Base-by-base conservation (phyloP, 768 basidiomycete species). In the Xerocomellus intermedius region DNA sequence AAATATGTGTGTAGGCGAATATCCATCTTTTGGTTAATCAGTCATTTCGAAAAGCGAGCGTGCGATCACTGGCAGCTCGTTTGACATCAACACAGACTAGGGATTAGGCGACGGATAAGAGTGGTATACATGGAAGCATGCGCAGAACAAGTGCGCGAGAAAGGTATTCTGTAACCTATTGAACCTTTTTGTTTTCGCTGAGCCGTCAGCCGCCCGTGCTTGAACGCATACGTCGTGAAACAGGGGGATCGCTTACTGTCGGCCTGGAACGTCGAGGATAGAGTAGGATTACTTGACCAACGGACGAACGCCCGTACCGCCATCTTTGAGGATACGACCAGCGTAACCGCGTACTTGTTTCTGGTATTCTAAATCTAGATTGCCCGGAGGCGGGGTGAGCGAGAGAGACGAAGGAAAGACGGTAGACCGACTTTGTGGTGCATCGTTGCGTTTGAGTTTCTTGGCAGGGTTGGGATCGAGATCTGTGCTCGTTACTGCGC, bases 311-410 rank as follows among this genome's bases (percentile, higher is more conserved):
- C 58, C 26, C 0, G 36, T 33, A 43, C 77, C 77, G 33, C 67
- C 77, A 42, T 77, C 77, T 76, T 78, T 79, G 57, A 78, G 73
- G 49, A 73, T 74, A 37, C 69, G 63, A n/a, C 71, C 68, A 2
- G 64, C 60, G 8, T 41, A 43, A 51, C 63, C 71, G 56, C 74
- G 71, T 21, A 79, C 75, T 59, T 79, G 71, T 47, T 75, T 73
- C 56, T 72, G 65, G 59, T 79, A 79, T 51, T 73, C 65, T n/a
- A 3, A 55, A 8, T 43, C 50, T 43, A 17, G 14, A 42, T 14
- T 5, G 1, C 6, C 35, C 43, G 10, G 26, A 28, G 1, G 26
- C 4, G n/a, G 30, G 7, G 19, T 42, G 52, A 48, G 52, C 16
- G 16, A 13, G 16, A 6, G 9, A 37, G 16, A 33, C 4, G 8